These are phyloP conservation scores for Fusarium begoniae DNA, from an alignment of 2,329 filamentous ascomycete genomes.

Conservation along the genomic window DNA sequence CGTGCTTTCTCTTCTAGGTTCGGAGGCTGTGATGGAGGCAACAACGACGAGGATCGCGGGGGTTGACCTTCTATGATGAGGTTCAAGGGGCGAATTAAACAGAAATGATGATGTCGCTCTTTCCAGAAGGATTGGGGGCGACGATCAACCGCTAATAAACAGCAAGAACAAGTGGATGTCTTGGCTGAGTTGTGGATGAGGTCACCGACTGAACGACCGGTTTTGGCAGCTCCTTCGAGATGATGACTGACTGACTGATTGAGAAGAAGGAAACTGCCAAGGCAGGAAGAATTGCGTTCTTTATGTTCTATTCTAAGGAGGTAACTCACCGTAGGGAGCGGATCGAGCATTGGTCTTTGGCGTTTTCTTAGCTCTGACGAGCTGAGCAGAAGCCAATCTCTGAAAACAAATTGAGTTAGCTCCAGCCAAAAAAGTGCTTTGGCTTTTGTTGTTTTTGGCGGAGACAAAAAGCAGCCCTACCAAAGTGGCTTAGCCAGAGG, in stretches of 20 bases:
- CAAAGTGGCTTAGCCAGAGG: not conserved
- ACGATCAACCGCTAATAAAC: constrained; percentile 19
- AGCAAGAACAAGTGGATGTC: constrained; percentile 3
- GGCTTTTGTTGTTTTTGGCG: not conserved
- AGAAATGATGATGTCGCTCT: constrained; percentile 19
- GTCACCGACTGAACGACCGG: constrained; percentile 16
- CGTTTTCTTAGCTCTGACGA: constrained; percentile 3
- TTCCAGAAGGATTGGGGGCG: constrained; percentile 6
- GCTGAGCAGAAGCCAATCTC: constrained; percentile 11
- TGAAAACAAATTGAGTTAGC: constrained; percentile 10
- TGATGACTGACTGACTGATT: not conserved
- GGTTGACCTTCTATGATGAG: not conserved
- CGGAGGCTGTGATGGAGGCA: not conserved
- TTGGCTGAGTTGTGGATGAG: constrained; percentile 17
- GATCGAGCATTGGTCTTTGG: not conserved
- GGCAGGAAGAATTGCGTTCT: not conserved
- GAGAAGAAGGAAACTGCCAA: not conserved
- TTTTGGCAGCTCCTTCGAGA: not conserved
- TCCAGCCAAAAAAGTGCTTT: not conserved
- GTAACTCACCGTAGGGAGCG: not conserved
- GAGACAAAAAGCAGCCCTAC: not conserved
- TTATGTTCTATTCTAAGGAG: not conserved
- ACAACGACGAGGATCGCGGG: not conserved
- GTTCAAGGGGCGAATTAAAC: not conserved
- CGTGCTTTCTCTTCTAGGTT: not conserved